A percentile compares a stretch with the other conserved stretches of the same genome.
These are phyloP conservation scores for Sarocladium brachiariae DNA, from an alignment of 2,329 filamentous ascomycete species.

Conservation along the genomic window DNA sequence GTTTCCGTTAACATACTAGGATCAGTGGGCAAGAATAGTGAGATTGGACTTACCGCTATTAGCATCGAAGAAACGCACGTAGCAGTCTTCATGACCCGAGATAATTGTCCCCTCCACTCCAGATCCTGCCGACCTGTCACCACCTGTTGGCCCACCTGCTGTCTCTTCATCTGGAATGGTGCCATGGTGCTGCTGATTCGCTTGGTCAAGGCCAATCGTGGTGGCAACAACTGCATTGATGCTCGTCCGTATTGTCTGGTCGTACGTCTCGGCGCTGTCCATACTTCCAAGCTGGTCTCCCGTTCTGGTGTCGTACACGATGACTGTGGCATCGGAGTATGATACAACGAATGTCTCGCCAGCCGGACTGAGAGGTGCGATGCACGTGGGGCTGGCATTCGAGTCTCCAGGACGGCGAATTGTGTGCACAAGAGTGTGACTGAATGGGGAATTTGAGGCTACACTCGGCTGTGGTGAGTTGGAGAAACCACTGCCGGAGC, in stretches of 20 bases:
- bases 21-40: background rate
- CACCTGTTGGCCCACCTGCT: conserved; percentile 76
- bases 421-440: conserved; percentile 80
- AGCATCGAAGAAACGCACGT: conserved; percentile 94
- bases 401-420: conserved; percentile 63
- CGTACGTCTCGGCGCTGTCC: conserved; percentile 90
- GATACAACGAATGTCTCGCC: conserved; percentile 91
- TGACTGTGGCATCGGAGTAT: conserved; percentile 81
- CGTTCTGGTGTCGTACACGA: conserved; percentile 87
- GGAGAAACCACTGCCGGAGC: conserved; percentile 86
- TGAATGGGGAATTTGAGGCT: conserved; percentile 78
- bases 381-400: conserved; percentile 77
- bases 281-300: conserved; percentile 89
- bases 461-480: conserved; percentile 84
- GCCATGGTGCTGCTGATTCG: conserved; percentile 41
- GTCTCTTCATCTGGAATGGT: conserved; percentile 63
- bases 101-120: conserved; percentile 91
- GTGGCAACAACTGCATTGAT: conserved; percentile 91
- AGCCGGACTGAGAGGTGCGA: conserved; percentile 74
- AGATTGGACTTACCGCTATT: conserved; percentile 74
- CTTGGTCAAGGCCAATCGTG: conserved; percentile 72
- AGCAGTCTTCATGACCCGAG: conserved; percentile 92
- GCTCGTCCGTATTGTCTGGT: conserved; percentile 69
- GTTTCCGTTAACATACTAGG: background rate
- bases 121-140: conserved; percentile 58